Evolutionary conservation across 1,284 basidiomycete genomes (phyloP).

Genomic region (Irpex sp.): DNA sequence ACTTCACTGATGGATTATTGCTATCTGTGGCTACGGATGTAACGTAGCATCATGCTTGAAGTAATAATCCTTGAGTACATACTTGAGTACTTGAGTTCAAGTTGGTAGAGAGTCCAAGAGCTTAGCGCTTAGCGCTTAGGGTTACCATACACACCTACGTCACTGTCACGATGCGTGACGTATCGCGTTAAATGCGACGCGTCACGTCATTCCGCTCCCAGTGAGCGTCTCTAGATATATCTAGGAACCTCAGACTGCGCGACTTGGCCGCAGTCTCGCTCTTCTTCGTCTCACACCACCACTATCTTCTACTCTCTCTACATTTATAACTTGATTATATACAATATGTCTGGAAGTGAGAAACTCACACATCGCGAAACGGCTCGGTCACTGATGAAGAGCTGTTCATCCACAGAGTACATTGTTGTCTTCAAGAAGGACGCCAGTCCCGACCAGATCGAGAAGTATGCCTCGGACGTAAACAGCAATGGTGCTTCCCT

Average conservation of each 20-base stretch:
- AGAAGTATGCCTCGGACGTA: slow-evolving; percentile 40
- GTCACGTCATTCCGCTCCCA: neutral
- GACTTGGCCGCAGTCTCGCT: neutral
- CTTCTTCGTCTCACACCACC: neutral
- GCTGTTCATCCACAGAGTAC: slow-evolving; percentile 34
- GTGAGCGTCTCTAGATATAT: no score
- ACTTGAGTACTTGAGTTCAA: no score
- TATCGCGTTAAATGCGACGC: neutral
- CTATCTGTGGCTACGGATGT: no score
- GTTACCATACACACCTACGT: no score
- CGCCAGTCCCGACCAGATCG: slow-evolving; percentile 39
- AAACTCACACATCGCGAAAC: neutral
- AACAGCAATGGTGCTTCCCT: slow-evolving; percentile 32
- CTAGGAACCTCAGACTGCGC: no score
- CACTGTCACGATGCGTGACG: neutral
- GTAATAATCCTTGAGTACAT: no score
- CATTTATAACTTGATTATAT: neutral
- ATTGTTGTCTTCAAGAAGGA: slow-evolving; percentile 58
- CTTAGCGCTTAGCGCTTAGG: no score
- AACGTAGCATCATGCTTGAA: no score
- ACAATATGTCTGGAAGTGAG: slow-evolving; percentile 11
- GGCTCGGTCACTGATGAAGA: neutral
- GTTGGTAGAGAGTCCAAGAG: no score
- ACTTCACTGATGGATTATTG: no score
- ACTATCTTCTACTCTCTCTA: neutral